Conservation (phyloP, 768 basidiomycete genomes). For the Nevesoporus exiguus region DNA sequence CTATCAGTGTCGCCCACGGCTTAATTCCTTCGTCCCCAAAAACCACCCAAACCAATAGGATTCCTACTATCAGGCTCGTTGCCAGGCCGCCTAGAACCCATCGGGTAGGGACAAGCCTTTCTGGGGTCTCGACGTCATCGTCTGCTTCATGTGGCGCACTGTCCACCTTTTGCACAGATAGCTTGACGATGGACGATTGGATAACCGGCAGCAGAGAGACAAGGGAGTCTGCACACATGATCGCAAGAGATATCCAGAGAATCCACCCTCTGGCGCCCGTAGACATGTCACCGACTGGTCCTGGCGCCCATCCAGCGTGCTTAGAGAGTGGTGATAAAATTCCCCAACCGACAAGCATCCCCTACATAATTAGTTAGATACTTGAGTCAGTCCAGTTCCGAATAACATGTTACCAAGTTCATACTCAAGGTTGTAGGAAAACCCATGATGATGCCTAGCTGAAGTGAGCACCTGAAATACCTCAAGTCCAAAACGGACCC, state of each 20-base stretch:
- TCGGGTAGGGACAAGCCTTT: conserved; percentile 72
- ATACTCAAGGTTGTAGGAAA: conserved; percentile 92
- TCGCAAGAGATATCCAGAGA: conserved; percentile 92
- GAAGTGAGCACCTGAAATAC: conserved; percentile 1
- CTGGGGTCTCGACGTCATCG: conserved; percentile 71
- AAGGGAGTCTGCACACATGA: conserved; percentile 92
- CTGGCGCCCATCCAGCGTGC: conserved; percentile 85
- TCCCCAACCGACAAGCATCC: conserved; percentile 97
- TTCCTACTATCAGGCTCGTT: conserved; percentile 63
- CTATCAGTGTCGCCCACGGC: conserved; percentile 90
- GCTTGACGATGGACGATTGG: conserved; percentile 46
- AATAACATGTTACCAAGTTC: conserved; percentile 62
- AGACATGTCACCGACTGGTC: conserved; percentile 82
- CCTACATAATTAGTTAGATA: conserved; percentile 42
- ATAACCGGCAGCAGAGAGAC: conserved; percentile 80
- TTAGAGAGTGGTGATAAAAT: conserved; percentile 88
- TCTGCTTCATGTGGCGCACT: conserved; percentile 32
- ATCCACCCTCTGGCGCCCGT: conserved; percentile 94
- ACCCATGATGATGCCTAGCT: conserved; percentile 93
- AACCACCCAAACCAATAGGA: conserved; percentile 78
- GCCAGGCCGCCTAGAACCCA: conserved; percentile 77
- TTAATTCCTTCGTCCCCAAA: conserved; percentile 91
- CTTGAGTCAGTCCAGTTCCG: not conserved
- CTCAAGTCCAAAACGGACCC: not conserved
- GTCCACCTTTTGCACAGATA: conserved; percentile 25